Percentiles rank a stretch among this genome's conserved stretches.
Evolutionary conservation across 768 basidiomycete species (phyloP).

Genomic region (Phlegmacium glaucopus): DNA sequence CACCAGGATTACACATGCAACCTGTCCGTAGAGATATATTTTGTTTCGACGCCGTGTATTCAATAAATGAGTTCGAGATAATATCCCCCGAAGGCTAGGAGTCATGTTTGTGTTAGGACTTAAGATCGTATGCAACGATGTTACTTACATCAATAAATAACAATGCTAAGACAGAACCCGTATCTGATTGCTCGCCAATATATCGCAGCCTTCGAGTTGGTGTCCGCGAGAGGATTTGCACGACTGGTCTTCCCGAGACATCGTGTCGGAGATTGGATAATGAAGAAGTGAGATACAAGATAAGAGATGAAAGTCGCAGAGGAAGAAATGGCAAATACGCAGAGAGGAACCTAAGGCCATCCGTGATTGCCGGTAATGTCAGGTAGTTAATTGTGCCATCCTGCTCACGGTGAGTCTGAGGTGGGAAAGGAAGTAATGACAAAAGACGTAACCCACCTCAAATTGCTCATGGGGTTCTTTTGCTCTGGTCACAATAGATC

Average conservation of each 20-base stretch:
- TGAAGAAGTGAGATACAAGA: slow-evolving; percentile 55
- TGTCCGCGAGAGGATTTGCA: slow-evolving; percentile 63
- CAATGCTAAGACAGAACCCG: slow-evolving; percentile 60
- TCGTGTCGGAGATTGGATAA: slow-evolving; percentile 62
- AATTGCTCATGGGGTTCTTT: slow-evolving; percentile 66
- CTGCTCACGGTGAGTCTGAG: slow-evolving; percentile 36
- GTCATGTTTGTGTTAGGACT: slow-evolving; percentile 3
- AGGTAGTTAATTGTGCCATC: slow-evolving; percentile 87
- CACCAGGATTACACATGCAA: slow-evolving; percentile 88
- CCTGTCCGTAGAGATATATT: slow-evolving; percentile 78
- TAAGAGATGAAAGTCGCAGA: slow-evolving; percentile 66
- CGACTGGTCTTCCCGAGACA: slow-evolving; percentile 52
- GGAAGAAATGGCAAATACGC: slow-evolving; percentile 80
- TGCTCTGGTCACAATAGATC: slow-evolving; percentile 59
- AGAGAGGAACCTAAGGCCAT: slow-evolving; percentile 73
- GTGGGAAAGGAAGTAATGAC: slow-evolving; percentile 4
- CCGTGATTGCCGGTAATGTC: slow-evolving; percentile 71
- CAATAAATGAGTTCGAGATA: slow-evolving; percentile 71
- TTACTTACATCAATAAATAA: slow-evolving; percentile 59
- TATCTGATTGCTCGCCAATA: slow-evolving; percentile 64
- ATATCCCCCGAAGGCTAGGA: slow-evolving; percentile 60
- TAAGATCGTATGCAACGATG: slow-evolving; percentile 5
- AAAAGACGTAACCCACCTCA: slow-evolving; percentile 47
- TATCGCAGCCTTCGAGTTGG: slow-evolving; percentile 51
- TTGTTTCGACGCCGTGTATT: slow-evolving; percentile 58